Evolutionary conservation across 2,329 filamentous ascomycete species (phyloP).

Genomic region (Cryphonectria parasitica): DNA sequence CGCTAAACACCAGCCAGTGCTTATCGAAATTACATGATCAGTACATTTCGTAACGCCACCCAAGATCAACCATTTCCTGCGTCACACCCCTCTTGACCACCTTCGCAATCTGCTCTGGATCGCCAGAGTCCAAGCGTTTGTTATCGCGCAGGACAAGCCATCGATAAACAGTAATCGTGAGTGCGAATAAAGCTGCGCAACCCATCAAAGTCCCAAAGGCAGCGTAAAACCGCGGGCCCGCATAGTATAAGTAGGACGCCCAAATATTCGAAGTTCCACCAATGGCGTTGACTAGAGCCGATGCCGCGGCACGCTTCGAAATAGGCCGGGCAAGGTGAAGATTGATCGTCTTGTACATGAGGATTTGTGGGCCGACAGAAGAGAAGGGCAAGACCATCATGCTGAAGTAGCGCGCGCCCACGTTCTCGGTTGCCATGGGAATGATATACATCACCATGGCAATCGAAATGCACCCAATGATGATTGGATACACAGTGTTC

Average conservation of each 20-base stretch:
- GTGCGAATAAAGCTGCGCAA: conserved; percentile 39
- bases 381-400: conserved; percentile 47
- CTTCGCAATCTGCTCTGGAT: conserved; percentile 42
- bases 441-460: conserved; percentile 44
- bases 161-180: conserved; percentile 43
- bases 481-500: conserved; percentile 42
- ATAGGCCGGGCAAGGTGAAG: conserved; percentile 46
- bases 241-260: conserved; percentile 43
- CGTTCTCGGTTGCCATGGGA: conserved; percentile 41
- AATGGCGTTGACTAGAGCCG: conserved; percentile 46
- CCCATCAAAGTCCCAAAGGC: conserved; percentile 45
- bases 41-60: conserved; percentile 50
- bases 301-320: conserved; percentile 47
- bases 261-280: conserved; percentile 42
- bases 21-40: conserved; percentile 29
- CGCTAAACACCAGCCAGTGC: too few relatives aligned
- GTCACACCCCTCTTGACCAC: conserved; percentile 47
- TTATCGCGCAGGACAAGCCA: conserved; percentile 45
- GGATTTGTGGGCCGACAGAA: conserved; percentile 45
- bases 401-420: conserved; percentile 46
- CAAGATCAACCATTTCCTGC: conserved; percentile 46
- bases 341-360: conserved; percentile 48
- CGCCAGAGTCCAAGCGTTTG: conserved; percentile 42
- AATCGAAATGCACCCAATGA: conserved; percentile 41
- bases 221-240: conserved; percentile 44